A percentile compares a stretch with the other conserved stretches of the same genome.
phyloP scores from a whole-genome alignment of 495 filamentous ascomycete genomes.

The Elasticomyces elasticus region DNA sequence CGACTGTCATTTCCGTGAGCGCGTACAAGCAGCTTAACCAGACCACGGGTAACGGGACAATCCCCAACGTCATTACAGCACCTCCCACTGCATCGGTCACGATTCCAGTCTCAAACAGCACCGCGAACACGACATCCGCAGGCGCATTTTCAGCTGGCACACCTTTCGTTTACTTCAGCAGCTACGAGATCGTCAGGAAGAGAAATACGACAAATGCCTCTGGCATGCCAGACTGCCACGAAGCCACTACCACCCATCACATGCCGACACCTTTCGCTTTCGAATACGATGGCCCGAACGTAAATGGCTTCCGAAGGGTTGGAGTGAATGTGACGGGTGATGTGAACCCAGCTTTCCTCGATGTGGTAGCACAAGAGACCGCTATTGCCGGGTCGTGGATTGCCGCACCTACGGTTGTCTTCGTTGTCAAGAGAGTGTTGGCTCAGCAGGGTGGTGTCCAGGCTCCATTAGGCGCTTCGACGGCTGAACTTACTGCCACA shows the following conservation, averaged over 20 bases:
- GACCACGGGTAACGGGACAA: slow-evolving; percentile 14
- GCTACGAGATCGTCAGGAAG: slow-evolving; percentile 17
- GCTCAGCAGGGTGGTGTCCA: neutral
- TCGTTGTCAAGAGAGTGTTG: slow-evolving; percentile 19
- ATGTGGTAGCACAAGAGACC: neutral
- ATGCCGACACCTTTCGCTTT: slow-evolving; percentile 15
- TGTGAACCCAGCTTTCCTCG: slow-evolving; percentile 12
- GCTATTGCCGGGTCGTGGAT: slow-evolving; percentile 15
- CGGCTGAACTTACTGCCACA: too few species aligned
- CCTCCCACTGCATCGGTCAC: slow-evolving; percentile 18
- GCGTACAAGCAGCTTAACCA: slow-evolving; percentile 18
- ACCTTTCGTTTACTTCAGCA: slow-evolving; percentile 27
- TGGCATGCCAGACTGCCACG: slow-evolving; percentile 9
- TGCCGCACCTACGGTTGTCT: slow-evolving; percentile 18
- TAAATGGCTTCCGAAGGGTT: slow-evolving; percentile 5
- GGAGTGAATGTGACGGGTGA: slow-evolving; percentile 19
- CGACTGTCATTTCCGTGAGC: slow-evolving; percentile 21
- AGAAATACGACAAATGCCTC: neutral
- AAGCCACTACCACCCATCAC: slow-evolving; percentile 9
- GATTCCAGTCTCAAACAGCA: neutral
- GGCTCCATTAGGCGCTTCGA: neutral
- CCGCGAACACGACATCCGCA: neutral
- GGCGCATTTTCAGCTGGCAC: slow-evolving; percentile 20
- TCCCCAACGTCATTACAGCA: slow-evolving; percentile 8
- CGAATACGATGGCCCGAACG: slow-evolving; percentile 7